Evolutionary conservation across 306 rosid genomes (phyloP).

Genomic region (Cicer cuneatum): DNA sequence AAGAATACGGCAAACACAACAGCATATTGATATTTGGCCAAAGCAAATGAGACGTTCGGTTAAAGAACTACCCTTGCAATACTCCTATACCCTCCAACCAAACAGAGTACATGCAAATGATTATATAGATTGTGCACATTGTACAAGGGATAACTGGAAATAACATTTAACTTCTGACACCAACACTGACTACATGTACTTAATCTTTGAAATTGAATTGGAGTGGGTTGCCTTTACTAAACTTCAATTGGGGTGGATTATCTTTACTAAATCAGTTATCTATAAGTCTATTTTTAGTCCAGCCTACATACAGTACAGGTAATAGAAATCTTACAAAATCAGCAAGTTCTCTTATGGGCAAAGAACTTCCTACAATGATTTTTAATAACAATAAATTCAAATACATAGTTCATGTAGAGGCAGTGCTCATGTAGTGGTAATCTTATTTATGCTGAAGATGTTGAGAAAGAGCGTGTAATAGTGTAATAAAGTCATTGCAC

Average conservation of each 20-base stretch:
- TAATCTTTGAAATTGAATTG: neutral
- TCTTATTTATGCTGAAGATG: neutral
- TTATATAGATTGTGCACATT: neutral
- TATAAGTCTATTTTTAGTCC: neutral
- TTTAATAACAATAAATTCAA: neutral
- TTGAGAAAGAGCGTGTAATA: neutral
- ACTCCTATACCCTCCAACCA: neutral
- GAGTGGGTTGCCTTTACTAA: neutral
- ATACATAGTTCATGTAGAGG: neutral
- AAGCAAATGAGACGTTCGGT: neutral
- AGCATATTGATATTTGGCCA: neutral
- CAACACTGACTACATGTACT: neutral
- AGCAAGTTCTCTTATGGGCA: neutral
- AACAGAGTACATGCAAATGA: neutral
- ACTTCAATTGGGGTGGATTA: neutral
- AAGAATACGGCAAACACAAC: neutral
- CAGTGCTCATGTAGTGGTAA: neutral
- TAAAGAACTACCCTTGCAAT: conserved; percentile 2
- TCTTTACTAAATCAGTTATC: conserved; percentile 7
- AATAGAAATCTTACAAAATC: neutral
- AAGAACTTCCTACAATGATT: neutral
- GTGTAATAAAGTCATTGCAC: conserved; percentile 1
- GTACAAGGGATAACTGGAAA: neutral
- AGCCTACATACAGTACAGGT: neutral
- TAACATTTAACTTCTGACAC: neutral